Base-by-base conservation (phyloP, 2,329 filamentous ascomycete species). In the Plenodomus tracheiphilus region DNA sequence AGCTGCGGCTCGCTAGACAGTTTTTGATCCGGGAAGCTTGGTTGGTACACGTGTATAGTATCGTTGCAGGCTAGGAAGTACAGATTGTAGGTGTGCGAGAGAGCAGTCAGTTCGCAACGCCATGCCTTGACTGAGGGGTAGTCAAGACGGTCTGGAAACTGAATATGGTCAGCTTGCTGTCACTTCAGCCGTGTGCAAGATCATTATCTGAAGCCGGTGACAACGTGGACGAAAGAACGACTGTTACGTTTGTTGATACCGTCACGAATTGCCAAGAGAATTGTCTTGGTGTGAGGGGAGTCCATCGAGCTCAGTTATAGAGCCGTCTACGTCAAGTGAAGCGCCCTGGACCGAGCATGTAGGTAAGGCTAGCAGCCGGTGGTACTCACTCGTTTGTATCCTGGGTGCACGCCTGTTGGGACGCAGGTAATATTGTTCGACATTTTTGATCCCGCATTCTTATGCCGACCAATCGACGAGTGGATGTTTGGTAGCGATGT, bases 11-110 rank as follows among this genome's bases (percentile, higher is more conserved):
- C 51, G 10, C 42, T 47, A 9, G 68, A 53, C 3, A 79, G 47
- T 3, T 35, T 53, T 47, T 80, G 77, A 25, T 69, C 60, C 1
- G 76, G 75, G 49, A 74, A 79, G 10, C 53, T 65, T 21, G 77
- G 77, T 42, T 72, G 59, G 49, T 76, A 77, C 25, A 79, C 68
- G 43, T 74, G 66, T 9, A 80, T 69, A 1, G 62, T 52, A 41
- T 69, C 59, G 17, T 56, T 63, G 47, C 70, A 73, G 11, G 75
- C 77, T n/a, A 79, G 65, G 45, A 79, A 78, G 58, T 75, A 79
- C n/a, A 79, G 66, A 47, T 80, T 79, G 60, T 74, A 68, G 2
- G 58, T 54, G 41, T 75, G 71, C 15, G 77, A 79, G 11, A 80
- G 64, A 5, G 68, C 77, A 15, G 77, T 79, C 57, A 77, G 61